phyloP scores from a whole-genome alignment of 1,284 basidiomycete genomes.

The Lignosus rhinocerotis region DNA sequence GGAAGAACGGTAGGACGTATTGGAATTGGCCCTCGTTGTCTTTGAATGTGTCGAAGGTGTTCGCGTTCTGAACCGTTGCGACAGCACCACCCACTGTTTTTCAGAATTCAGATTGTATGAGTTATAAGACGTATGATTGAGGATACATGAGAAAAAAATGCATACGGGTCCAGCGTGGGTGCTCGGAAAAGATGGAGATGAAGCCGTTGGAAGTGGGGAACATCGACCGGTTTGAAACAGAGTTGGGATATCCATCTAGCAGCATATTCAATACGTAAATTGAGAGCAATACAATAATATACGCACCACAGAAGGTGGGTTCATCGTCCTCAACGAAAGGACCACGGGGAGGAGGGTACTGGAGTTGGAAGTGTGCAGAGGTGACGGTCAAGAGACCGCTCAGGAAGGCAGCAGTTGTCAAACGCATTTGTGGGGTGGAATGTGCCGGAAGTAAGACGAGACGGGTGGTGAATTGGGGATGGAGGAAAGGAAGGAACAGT shows the following conservation, averaged over 20 bases:
- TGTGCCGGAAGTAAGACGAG: neutral
- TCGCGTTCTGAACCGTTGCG: conserved; percentile 57
- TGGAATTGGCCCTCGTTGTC: conserved; percentile 24
- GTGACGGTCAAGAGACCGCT: conserved; percentile 35
- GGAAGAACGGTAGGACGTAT: conserved; percentile 47
- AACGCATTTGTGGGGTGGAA: conserved; percentile 32
- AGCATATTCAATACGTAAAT: neutral
- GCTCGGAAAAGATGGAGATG: conserved; percentile 59
- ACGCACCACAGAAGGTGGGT: conserved; percentile 55
- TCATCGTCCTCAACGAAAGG: conserved; percentile 58
- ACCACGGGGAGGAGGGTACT: conserved; percentile 65
- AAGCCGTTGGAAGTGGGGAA: conserved; percentile 64
- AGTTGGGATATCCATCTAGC: conserved; percentile 52
- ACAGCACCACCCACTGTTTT: conserved; percentile 52
- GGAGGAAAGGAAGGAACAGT: conserved; percentile 4
- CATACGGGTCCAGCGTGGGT: conserved; percentile 56
- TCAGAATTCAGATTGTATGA: neutral
- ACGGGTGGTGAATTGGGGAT: neutral
- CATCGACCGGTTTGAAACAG: conserved; percentile 49
- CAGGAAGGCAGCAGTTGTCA: conserved; percentile 34
- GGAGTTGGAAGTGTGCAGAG: conserved; percentile 70
- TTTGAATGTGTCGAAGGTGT: conserved; percentile 56
- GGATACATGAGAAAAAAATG: conserved; percentile 2
- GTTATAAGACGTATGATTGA: neutral
- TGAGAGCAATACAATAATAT: neutral